Evolutionary conservation across 768 basidiomycete species (phyloP).

Genomic region (Kondoa subrosea): DNA sequence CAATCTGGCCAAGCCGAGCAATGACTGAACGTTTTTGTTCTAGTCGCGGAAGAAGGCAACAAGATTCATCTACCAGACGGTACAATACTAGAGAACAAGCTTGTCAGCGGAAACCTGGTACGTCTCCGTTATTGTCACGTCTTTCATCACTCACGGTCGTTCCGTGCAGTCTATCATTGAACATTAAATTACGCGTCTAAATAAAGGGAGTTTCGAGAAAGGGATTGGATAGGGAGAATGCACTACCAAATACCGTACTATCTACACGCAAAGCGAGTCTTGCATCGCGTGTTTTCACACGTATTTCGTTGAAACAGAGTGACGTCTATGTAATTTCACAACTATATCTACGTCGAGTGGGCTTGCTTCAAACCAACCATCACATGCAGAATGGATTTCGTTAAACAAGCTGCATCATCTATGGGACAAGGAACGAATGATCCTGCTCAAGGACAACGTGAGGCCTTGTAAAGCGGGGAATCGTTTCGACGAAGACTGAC

Average conservation of each 20-base stretch:
- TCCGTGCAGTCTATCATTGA: not conserved
- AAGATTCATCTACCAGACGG: constrained; percentile 71
- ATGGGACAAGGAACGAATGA: too few species aligned
- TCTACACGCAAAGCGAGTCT: too few species aligned
- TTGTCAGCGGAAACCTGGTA: constrained; percentile 67
- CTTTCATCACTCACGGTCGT: not conserved
- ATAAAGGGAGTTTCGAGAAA: not conserved
- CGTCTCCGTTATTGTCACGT: not conserved
- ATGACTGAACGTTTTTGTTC: too few species aligned
- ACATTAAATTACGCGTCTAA: not conserved
- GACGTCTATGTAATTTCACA: not conserved
- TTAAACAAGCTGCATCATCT: too few species aligned
- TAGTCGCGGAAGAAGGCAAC: constrained; percentile 64
- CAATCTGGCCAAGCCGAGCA: too few species aligned
- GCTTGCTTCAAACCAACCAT: not conserved
- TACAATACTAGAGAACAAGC: constrained; percentile 57
- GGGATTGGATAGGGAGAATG: not conserved
- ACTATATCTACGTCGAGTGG: not conserved
- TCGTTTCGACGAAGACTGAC: not conserved
- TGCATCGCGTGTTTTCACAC: not conserved
- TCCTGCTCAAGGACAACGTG: too few species aligned
- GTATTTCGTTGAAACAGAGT: too few species aligned
- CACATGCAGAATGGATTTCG: not conserved
- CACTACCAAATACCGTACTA: too few species aligned
- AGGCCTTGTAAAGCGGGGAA: not conserved